Percentiles rank a stretch among this genome's conserved stretches.
Evolutionary conservation across 768 basidiomycete genomes (phyloP).

Genomic region (Cystobasidium onofrii): DNA sequence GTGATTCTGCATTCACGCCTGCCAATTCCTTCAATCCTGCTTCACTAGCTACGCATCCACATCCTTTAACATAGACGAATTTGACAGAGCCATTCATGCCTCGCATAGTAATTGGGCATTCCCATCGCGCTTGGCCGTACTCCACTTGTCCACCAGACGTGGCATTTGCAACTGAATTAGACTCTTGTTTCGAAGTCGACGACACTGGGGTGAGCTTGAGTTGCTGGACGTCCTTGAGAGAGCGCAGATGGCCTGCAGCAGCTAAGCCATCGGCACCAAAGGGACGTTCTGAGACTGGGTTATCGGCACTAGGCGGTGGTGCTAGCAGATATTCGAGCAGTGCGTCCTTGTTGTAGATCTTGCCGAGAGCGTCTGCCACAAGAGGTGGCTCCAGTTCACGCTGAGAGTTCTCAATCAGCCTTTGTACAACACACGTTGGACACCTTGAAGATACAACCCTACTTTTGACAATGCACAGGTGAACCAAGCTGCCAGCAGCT

Average conservation of each 20-base stretch:
- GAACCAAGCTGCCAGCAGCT: constrained; percentile 76
- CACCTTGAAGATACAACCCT: constrained; percentile 37
- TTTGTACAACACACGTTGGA: background rate
- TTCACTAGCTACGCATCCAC: constrained; percentile 86
- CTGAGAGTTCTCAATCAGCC: constrained; percentile 53
- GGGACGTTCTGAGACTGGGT: constrained; percentile 28
- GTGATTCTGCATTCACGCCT: constrained; percentile 27
- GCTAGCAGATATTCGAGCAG: constrained; percentile 83
- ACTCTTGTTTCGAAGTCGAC: constrained; percentile 15
- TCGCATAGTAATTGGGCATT: constrained; percentile 83
- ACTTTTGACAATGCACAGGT: constrained; percentile 96
- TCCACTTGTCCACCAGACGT: constrained; percentile 43
- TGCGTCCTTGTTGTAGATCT: constrained; percentile 92
- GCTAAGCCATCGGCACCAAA: constrained; percentile 61
- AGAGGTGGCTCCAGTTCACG: constrained; percentile 77
- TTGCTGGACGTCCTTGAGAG: constrained; percentile 82
- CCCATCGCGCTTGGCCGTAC: constrained; percentile 59
- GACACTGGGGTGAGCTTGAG: constrained; percentile 61
- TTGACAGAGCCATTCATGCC: constrained; percentile 89
- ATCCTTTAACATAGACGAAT: constrained; percentile 75
- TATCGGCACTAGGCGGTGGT: constrained; percentile 61
- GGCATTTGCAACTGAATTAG: background rate
- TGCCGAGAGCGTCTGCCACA: constrained; percentile 83
- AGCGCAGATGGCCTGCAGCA: constrained; percentile 85
- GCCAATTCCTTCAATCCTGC: constrained; percentile 65